A percentile compares a stretch with the other conserved stretches of the same genome.
Evolutionary conservation across 306 rosid species (phyloP).

Genomic region (Vigna unguiculata): DNA sequence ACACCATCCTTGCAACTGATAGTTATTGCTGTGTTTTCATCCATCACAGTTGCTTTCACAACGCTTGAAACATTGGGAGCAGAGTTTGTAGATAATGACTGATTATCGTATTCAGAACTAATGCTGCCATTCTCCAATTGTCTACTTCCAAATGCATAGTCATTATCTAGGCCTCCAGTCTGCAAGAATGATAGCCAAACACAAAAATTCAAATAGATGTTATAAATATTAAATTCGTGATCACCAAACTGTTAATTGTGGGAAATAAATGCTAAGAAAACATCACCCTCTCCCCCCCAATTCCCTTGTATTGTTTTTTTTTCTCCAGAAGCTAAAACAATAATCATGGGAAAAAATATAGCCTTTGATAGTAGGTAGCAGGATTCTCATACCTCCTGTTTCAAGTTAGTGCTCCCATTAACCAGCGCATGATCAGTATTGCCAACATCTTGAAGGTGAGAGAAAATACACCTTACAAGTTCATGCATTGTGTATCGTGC

Average conservation of each 20-base stretch:
- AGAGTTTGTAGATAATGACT: constrained; percentile 58
- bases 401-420: constrained; percentile 64
- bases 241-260: constrained; percentile 40
- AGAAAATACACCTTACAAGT: constrained; percentile 88
- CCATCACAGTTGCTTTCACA: constrained; percentile 58
- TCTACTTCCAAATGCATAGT: constrained; percentile 71
- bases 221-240: constrained; percentile 35
- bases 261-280: constrained; percentile 19
- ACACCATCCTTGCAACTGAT: constrained; percentile 66
- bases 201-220: constrained; percentile 28
- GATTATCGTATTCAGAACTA: constrained; percentile 73
- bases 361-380: constrained; percentile 30
- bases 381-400: constrained; percentile 62
- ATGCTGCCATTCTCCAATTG: constrained; percentile 81
- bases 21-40: constrained; percentile 62
- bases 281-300: background rate
- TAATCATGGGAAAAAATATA: constrained; percentile 28
- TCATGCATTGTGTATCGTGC: constrained; percentile 96
- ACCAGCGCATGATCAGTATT: constrained; percentile 69
- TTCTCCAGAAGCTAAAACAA: constrained; percentile 31
- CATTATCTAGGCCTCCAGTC: constrained; percentile 67
- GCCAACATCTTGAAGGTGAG: constrained; percentile 90
- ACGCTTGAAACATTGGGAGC: constrained; percentile 59
- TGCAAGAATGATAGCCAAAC: constrained; percentile 54
- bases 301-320: constrained; percentile 31